These are phyloP conservation scores for Scutellaria baicalensis DNA, from an alignment of 257 asterid genomes.

Conservation along the genomic window DNA sequence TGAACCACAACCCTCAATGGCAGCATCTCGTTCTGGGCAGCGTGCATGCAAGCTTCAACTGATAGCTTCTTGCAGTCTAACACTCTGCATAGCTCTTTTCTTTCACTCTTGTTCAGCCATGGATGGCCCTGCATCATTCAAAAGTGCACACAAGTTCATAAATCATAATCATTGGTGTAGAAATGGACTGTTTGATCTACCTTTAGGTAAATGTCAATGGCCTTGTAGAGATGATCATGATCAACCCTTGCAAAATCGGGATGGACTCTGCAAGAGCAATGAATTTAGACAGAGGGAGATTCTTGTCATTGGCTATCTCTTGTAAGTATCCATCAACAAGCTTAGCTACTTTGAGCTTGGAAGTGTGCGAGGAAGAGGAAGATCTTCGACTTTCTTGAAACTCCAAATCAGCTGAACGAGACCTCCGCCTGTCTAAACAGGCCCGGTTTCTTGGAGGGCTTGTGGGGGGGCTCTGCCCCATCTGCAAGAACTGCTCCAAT, in stretches of 20 bases:
- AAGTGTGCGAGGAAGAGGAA: slow-evolving; percentile 69
- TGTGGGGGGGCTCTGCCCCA: slow-evolving; percentile 65
- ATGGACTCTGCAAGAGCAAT: slow-evolving; percentile 56
- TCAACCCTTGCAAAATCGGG: slow-evolving; percentile 75
- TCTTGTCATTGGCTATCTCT: slow-evolving; percentile 53
- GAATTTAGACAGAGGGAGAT: slow-evolving; percentile 51
- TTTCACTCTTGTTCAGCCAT: slow-evolving; percentile 65
- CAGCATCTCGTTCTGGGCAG: slow-evolving; percentile 89
- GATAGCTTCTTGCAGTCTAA: slow-evolving; percentile 83
- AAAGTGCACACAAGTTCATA: background rate
- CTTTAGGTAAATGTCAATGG: slow-evolving; percentile 83
- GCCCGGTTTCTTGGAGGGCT: slow-evolving; percentile 57
- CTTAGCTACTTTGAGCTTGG: slow-evolving; percentile 73
- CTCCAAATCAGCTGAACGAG: slow-evolving; percentile 73
- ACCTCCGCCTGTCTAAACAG: slow-evolving; percentile 58
- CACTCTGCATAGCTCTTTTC: slow-evolving; percentile 60
- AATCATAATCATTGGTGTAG: background rate
- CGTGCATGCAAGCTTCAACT: slow-evolving; percentile 75
- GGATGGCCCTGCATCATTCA: slow-evolving; percentile 60
- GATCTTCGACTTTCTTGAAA: slow-evolving; percentile 78
- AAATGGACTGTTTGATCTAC: slow-evolving; percentile 17
- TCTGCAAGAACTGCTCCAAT: slow-evolving; percentile 62
- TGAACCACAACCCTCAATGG: slow-evolving; percentile 87
- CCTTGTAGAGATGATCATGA: slow-evolving; percentile 83
- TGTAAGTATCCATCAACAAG: slow-evolving; percentile 75